phyloP scores from a whole-genome alignment of 768 basidiomycete species.

The Sporobolomyces pararoseus region DNA sequence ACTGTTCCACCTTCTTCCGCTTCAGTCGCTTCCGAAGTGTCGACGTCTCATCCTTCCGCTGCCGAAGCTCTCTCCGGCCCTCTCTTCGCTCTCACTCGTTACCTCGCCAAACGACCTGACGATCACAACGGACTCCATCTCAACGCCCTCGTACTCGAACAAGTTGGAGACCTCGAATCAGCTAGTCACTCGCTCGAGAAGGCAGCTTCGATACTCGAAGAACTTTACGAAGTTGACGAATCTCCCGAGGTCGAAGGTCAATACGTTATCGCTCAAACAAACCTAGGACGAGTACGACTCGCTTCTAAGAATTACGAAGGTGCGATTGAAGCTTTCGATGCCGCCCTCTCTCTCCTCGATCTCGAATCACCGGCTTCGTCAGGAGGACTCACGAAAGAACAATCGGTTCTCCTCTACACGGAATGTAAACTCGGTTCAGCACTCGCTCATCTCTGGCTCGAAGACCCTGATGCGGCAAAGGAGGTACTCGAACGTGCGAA shows the following conservation, averaged over 20 bases:
- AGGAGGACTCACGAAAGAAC: constrained; percentile 19
- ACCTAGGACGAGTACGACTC: constrained; percentile 72
- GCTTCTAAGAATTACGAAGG: constrained; percentile 59
- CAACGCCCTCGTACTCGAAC: constrained; percentile 77
- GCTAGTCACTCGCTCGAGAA: constrained; percentile 60
- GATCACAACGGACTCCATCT: constrained; percentile 78
- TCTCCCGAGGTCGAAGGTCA: constrained; percentile 69
- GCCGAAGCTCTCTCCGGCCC: constrained; percentile 63
- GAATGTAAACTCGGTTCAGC: constrained; percentile 61
- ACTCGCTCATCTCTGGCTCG: constrained; percentile 65
- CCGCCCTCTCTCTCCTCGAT: constrained; percentile 63
- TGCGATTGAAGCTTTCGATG: constrained; percentile 68
- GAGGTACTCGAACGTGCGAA: constrained; percentile 65
- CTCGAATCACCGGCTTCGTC: constrained; percentile 49
- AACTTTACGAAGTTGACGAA: constrained; percentile 81
- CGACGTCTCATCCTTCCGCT: constrained; percentile 19
- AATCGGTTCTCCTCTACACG: constrained; percentile 40
- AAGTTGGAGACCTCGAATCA: constrained; percentile 65
- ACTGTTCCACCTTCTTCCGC: constrained; percentile 45
- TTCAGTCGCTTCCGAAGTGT: constrained; percentile 25
- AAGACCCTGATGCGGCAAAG: constrained; percentile 63
- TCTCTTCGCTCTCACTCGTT: constrained; percentile 76
- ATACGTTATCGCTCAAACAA: constrained; percentile 76
- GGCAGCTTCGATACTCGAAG: constrained; percentile 72
- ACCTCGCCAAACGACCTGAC: constrained; percentile 62